Evolutionary conservation across 73 alveolate species (phyloP), one percentile per base, ranked within the genome.

Genomic region (Stentor roeselii): DNA sequence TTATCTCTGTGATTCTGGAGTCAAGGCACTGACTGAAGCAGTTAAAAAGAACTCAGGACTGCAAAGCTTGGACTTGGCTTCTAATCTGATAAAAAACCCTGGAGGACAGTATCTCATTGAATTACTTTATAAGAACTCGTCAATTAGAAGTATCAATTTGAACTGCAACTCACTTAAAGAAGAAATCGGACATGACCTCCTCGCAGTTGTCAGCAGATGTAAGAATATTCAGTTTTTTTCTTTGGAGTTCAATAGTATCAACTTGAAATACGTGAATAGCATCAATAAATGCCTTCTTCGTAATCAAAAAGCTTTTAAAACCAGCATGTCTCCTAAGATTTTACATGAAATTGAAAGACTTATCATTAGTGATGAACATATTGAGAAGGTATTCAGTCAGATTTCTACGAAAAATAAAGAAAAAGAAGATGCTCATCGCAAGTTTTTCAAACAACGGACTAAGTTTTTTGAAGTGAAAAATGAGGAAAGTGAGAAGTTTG

Each of bases 41-140:
- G 15, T 67, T 21, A 21, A n/a, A 30, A n/a, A 40, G 14, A 67
- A 67, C 2, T 21, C 15, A 21, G 34, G 27, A 15, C 80, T 67
- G 1, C 15, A 30, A 2, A 30, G 15, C 11, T 2, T 67, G 2
- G 80, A 67, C 37, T 67, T 67, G 2, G 36, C 88, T 59, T 84
- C 60, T 34, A 89, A 89, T 80, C 36, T 60, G 67, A 89, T 89
- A n/a, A 84, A 78, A 27, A 88, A 85, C 78, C 86, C 78, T 11
- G 90, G 91, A 0, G 91, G 91, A 32, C 87, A 39, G 67, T 15
- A 31, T 60, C 3, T 89, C 3, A 91, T 89, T 15, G 59, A 3
- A 3, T 41, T 75, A 30, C 14, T 89, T 30, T 60, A 40, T 21
- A 67, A 67, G 27, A 67, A 67, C 80, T 27, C 50, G 14, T 27